Conservation (phyloP, 768 basidiomycete species). For the Mycena filopes region DNA sequence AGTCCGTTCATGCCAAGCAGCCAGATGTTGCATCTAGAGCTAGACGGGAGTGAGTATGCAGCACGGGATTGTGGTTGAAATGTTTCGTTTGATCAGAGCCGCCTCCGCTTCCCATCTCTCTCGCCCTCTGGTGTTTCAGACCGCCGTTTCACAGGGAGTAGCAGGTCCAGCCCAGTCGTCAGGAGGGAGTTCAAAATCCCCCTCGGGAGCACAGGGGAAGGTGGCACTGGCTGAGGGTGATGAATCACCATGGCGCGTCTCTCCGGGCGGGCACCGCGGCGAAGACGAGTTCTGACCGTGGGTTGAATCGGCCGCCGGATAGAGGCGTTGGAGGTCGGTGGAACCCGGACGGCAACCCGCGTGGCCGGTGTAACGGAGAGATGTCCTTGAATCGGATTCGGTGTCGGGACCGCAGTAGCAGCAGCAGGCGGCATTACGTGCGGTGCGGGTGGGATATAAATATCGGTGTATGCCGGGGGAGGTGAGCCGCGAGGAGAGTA, state of each 20-base stretch:
- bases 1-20: too few relatives aligned
- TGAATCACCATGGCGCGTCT: background rate
- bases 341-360: background rate
- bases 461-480: conserved; percentile 6
- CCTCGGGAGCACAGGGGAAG: background rate
- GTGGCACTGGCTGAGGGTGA: background rate
- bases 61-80: too few relatives aligned
- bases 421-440: background rate
- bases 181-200: background rate
- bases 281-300: background rate
- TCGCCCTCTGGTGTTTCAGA: background rate
- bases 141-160: conserved; percentile 3
- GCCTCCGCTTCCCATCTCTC: background rate
- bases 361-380: background rate
- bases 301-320: background rate
- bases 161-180: background rate
- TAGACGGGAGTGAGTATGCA: too few relatives aligned
- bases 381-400: background rate
- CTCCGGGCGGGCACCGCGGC: background rate
- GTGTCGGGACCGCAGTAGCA: background rate
- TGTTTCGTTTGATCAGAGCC: background rate
- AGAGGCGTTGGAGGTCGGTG: background rate
- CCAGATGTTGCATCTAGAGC: too few relatives aligned
- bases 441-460: background rate
- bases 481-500: background rate